Evolutionary conservation across 2,329 filamentous ascomycete species (phyloP), one percentile per base, ranked within the genome.

Genomic region (Xylaria polymorpha): DNA sequence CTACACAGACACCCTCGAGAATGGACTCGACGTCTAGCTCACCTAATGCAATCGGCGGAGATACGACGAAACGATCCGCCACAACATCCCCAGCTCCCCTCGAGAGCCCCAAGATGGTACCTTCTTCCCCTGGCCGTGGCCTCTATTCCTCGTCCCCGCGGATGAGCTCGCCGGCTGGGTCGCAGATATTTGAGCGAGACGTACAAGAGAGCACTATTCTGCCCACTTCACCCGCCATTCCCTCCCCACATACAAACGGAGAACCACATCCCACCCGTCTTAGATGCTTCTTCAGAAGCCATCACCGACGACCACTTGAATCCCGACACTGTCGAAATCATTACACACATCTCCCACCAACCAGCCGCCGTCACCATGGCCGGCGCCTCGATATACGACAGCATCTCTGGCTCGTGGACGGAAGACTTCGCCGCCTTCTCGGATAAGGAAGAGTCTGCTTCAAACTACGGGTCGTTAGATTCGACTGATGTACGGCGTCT

Each of bases 161-260:
- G 58, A 81, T 94, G 53, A 88, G 91, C 62, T 97, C 94, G 22
- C 93, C 94, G 15, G 92, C 94, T 12, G 86, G 87, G 35, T 91
- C 89, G 4, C 89, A 91, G 74, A 98, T 98, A 76, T 98, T 98
- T 78, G 95, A 98, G 83, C 92, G 95, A 76, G 93, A 94, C 79
- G 95, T 98, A 29, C 95, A 98, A 80, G 94, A 98, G 76, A 88
- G 88, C 76, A 84, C 87, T 37, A 81, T 89, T n/a, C 83, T 87
- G 48, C 91, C 94, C 69, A 90, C 87, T 70, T 95, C 93, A 3
- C 91, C 93, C 0, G 92, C 93, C n/a, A 96, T 98, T 70, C 95
- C 95, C 3, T 90, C 92, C 92, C 8, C 95, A 98, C 78, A 97
- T 98, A 75, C 90, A 94, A 75, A 97, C 94, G 8, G 95, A 98